Evolutionary conservation across 768 basidiomycete species (phyloP).

Genomic region (Russula ochroleuca): DNA sequence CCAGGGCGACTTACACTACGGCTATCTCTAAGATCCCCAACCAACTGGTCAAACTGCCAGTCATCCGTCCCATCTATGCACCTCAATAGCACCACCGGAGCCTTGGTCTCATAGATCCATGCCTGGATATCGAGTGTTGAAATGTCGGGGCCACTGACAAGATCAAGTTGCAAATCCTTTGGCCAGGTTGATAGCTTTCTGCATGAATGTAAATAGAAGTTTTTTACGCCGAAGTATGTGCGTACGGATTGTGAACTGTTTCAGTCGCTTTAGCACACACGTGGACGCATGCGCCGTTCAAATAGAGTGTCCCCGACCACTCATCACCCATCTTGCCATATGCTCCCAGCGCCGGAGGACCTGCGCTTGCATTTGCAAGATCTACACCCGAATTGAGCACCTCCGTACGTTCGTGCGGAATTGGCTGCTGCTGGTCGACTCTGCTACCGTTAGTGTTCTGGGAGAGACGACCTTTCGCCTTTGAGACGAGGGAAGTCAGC

Average conservation of each 20-base stretch:
- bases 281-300: not conserved
- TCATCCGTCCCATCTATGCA: not conserved
- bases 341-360: not conserved
- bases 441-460: not conserved
- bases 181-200: not conserved
- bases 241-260: not conserved
- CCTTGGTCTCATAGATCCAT: conserved; percentile 5
- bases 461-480: no score
- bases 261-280: not conserved
- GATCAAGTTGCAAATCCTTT: not conserved
- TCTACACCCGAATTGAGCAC: not conserved
- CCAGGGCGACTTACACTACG: not conserved
- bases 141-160: not conserved
- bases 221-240: not conserved
- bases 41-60: not conserved
- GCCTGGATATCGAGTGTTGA: not conserved
- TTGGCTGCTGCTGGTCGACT: not conserved
- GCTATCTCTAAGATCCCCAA: not conserved
- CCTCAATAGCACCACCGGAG: not conserved
- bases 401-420: not conserved
- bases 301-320: not conserved
- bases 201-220: not conserved
- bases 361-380: not conserved
- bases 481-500: no score
- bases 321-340: not conserved